phyloP scores from a whole-genome alignment of 2,329 filamentous ascomycete species.

The Xylariaceae sp. region DNA sequence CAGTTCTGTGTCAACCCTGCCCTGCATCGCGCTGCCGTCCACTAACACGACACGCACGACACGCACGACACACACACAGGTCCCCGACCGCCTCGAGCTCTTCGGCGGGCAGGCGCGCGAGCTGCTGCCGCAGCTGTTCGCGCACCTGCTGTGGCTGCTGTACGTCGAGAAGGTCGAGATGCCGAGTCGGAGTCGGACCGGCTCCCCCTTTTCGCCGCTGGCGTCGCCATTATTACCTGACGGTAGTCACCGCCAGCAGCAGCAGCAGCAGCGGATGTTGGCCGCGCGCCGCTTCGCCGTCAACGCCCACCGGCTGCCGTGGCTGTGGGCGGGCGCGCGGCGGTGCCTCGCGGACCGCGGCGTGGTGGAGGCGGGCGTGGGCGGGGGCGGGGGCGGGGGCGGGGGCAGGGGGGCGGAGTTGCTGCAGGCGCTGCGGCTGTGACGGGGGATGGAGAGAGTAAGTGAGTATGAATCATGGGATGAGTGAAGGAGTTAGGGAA shows the following conservation, averaged over 20 bases:
- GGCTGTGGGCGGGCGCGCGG: neutral
- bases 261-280: no score
- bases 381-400: constrained; percentile 1
- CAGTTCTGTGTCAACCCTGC: no score
- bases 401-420: constrained; percentile 5
- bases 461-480: neutral
- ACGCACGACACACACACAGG: constrained; percentile 10
- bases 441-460: neutral
- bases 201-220: neutral
- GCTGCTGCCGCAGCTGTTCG: constrained; percentile 13
- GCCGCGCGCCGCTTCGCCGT: no score
- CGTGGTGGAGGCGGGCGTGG: neutral
- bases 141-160: constrained; percentile 11
- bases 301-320: neutral
- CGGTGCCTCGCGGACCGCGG: neutral
- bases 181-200: neutral
- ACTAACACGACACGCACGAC: constrained; percentile 6
- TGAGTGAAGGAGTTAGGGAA: neutral
- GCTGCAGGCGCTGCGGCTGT: constrained; percentile 8
- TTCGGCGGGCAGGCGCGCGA: constrained; percentile 8
- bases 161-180: constrained; percentile 2
- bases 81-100: constrained; percentile 13
- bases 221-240: neutral
- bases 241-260: no score
- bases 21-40: no score